phyloP scores from a whole-genome alignment of 2,329 filamentous ascomycete genomes.

The Chaetomiaceae sp. region DNA sequence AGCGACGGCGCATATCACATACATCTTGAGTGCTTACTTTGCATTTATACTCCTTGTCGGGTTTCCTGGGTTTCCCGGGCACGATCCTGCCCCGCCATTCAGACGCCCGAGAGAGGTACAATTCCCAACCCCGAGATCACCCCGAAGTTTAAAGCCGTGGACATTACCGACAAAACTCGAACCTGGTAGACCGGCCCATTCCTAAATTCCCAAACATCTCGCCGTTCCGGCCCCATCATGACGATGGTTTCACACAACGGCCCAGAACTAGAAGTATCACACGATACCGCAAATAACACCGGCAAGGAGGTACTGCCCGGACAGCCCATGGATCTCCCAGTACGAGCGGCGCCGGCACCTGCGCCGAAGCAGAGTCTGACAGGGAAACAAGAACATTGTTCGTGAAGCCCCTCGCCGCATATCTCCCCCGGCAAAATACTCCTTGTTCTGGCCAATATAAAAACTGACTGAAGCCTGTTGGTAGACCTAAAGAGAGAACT shows the following conservation, averaged over 20 bases:
- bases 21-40: no score
- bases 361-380: constrained; percentile 58
- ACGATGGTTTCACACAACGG: constrained; percentile 13
- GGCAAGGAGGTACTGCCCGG: constrained; percentile 12
- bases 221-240: background rate
- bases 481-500: constrained; percentile 93
- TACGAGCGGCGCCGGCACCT: constrained; percentile 9
- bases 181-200: background rate
- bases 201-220: background rate
- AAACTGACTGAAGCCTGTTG: constrained; percentile 1
- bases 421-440: background rate
- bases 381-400: constrained; percentile 97
- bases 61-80: background rate
- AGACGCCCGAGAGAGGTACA: background rate
- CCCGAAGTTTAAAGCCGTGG: background rate
- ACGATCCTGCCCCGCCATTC: constrained; percentile 4
- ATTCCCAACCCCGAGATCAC: background rate
- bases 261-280: background rate
- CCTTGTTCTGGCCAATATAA: background rate
- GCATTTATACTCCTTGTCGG: no score
- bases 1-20: no score
- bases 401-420: no score
- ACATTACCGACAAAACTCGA: background rate
- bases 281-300: background rate
- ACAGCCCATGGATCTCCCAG: constrained; percentile 12